A percentile compares a stretch with the other conserved stretches of the same genome.
Evolutionary conservation across 345 rosid species (phyloP).

Genomic region (Gossypioides kirkii): DNA sequence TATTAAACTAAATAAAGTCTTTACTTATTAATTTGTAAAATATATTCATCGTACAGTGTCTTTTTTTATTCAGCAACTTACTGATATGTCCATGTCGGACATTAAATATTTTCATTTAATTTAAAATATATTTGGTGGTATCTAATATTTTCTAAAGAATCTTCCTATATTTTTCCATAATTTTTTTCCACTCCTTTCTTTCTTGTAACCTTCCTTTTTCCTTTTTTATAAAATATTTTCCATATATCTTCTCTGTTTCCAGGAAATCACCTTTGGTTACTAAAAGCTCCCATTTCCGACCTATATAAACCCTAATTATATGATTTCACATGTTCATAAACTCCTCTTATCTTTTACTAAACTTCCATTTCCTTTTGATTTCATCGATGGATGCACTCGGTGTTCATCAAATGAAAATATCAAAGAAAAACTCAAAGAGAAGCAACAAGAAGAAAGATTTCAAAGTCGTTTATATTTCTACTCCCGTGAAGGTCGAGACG

Average conservation of each 20-base stretch:
- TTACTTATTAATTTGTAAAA: too few species aligned
- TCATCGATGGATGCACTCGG: constrained; percentile 29
- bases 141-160: not conserved
- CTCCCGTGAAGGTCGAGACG: constrained; percentile 69
- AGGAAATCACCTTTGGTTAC: constrained; percentile 18
- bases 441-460: constrained; percentile 26
- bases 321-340: not conserved
- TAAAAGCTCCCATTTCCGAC: not conserved
- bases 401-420: constrained; percentile 17
- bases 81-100: not conserved
- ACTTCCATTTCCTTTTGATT: not conserved
- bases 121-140: not conserved
- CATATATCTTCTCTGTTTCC: constrained; percentile 23
- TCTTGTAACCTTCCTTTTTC: constrained; percentile 17
- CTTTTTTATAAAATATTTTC: not conserved
- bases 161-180: not conserved
- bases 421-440: constrained; percentile 1
- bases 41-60: not conserved
- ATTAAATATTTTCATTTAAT: not conserved
- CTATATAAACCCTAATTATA: not conserved
- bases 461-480: constrained; percentile 80
- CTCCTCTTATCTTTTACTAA: not conserved
- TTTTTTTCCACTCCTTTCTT: not conserved
- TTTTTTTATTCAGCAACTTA: too few species aligned
- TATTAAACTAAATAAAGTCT: too few species aligned